Base-by-base conservation (phyloP, 176 grass and related monocot species). In the Dendrocalamus sinicus region DNA sequence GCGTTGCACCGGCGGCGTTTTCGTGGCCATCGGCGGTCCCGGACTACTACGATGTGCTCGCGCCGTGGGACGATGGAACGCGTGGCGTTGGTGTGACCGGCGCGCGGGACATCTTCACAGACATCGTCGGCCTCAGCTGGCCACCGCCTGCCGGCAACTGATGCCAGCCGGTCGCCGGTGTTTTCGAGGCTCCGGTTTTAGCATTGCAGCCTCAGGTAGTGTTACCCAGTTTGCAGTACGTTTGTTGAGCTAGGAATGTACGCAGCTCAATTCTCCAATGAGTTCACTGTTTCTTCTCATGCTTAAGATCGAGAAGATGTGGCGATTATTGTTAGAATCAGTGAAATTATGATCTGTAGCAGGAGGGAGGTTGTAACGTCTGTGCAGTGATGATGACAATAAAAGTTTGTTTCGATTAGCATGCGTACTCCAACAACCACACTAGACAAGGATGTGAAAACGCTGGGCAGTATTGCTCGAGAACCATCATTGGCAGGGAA, bases 111-210 rank as follows among this genome's bases (percentile, higher is more conserved):
- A 77, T 76, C 79, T 76, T 89, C 17, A 62, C 57, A 16, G 82
- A 90, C 63, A 51, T 84, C 28, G 41, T 80, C 15, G 88, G 85
- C 37, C 52, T 76, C 53, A 70, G 32, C 83, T 83, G 76, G 87
- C 58, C 70, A 14, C 80, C 81, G 65, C 87, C 72, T 63, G 26
- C 62, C 64, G 39, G 79, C 71, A 68, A 71, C 67, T 55, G 84
- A 69, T 44, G 80, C 19, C 54, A 47, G 75, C 75, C 16, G 26
- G 43, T 52, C 15, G 57, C 74, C 53, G 70, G 23, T 39, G 37
- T 26, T 86, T 81, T 65, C 52, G 86, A 66, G 89, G 75, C 85
- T 77, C 62, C 64, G 58, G 83, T 88, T 92, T 92, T 95, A 88
- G 40, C 63, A 76, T 79, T 83, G 90, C 89, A 85, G 82, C 88